Evolutionary conservation across 2,329 filamentous ascomycete genomes (phyloP).

Genomic region (Pseudogymnoascus sp.): DNA sequence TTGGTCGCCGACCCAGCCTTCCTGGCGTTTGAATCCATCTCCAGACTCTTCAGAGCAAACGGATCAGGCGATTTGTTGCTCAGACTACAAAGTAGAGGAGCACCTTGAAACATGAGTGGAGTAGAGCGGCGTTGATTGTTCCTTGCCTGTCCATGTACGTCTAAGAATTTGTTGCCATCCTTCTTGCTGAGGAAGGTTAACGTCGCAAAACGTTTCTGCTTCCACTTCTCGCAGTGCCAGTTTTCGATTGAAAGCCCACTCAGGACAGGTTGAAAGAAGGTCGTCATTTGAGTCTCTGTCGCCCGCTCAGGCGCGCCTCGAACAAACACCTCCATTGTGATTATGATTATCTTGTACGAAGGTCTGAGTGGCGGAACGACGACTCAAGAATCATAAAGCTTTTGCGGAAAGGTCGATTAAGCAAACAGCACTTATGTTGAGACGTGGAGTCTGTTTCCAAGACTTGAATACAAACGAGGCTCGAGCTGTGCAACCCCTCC

Average conservation of each 20-base stretch:
- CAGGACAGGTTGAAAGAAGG: constrained; percentile 34
- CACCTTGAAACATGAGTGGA: background rate
- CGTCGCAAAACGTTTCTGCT: constrained; percentile 33
- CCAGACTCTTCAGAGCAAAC: constrained; percentile 32
- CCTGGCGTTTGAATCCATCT: constrained; percentile 24
- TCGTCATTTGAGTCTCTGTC: constrained; percentile 35
- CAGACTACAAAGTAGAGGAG: constrained; percentile 20
- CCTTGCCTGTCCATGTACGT: constrained; percentile 21
- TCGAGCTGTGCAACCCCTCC: no score
- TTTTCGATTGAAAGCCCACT: constrained; percentile 31
- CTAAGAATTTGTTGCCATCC: constrained; percentile 38
- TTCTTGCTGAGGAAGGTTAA: constrained; percentile 37
- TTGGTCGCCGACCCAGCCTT: constrained; percentile 15
- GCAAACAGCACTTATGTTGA: no score
- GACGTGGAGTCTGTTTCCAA: no score
- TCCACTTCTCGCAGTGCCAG: constrained; percentile 38
- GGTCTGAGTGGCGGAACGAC: no score
- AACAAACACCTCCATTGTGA: constrained; percentile 40
- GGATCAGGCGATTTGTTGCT: constrained; percentile 33
- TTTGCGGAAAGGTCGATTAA: no score
- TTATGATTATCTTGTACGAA: background rate
- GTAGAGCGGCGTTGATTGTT: background rate
- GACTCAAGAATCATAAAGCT: no score
- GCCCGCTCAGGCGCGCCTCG: constrained; percentile 34
- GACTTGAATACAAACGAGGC: no score